Evolutionary conservation across 768 basidiomycete species (phyloP).

Genomic region (Suillus plorans): DNA sequence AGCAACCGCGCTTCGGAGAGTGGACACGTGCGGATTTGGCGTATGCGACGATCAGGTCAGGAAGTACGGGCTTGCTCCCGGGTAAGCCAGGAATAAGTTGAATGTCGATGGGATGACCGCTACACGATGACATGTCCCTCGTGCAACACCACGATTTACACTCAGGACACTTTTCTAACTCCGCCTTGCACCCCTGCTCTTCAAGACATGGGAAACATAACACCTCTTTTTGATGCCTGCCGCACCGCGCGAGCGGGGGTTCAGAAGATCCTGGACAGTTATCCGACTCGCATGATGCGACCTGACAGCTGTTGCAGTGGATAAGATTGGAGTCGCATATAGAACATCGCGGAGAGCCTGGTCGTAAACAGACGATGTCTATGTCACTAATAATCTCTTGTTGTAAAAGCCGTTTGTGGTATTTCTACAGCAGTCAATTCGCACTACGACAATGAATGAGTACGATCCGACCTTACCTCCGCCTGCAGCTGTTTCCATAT

Average conservation of each 20-base stretch:
- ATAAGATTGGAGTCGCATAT: slow-evolving; percentile 6
- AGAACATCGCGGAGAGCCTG: background rate
- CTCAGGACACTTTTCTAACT: background rate
- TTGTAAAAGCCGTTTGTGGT: background rate
- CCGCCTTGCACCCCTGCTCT: background rate
- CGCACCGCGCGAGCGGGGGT: background rate
- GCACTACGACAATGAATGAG: background rate
- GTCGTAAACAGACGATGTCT: background rate
- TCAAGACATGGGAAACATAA: background rate
- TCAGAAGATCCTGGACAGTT: background rate
- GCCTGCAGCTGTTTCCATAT: slow-evolving; percentile 1
- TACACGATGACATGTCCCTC: background rate
- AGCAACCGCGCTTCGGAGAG: background rate
- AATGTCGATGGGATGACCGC: background rate
- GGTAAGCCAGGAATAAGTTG: background rate
- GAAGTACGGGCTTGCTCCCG: background rate
- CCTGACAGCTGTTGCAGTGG: background rate
- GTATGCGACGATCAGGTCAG: background rate
- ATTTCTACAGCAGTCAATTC: background rate
- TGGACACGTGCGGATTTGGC: background rate
- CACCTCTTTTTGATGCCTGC: background rate
- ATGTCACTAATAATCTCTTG: background rate
- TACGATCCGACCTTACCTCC: background rate
- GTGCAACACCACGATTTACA: background rate
- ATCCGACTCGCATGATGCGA: background rate